Conservation (phyloP, 2,329 filamentous ascomycete species). For the Fusarium longipes region DNA sequence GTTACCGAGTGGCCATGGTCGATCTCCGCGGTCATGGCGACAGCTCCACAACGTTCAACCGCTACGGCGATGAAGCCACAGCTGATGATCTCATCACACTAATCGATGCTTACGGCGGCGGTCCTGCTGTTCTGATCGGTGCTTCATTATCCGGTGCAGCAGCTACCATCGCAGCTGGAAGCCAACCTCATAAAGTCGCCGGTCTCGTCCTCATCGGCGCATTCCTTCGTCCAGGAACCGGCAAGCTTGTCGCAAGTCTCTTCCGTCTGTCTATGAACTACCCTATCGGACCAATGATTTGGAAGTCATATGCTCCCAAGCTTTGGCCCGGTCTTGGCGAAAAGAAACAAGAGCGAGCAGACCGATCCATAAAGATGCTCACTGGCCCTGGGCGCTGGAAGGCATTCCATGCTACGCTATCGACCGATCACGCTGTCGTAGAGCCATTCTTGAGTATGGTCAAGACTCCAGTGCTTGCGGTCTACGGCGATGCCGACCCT, state of each 20-base stretch:
- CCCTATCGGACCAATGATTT: slow-evolving; percentile 11
- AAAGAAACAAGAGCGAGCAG: slow-evolving; percentile 17
- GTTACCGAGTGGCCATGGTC: slow-evolving; percentile 27
- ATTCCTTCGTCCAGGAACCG: slow-evolving; percentile 17
- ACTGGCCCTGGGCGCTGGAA: slow-evolving; percentile 26
- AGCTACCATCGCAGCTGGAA: slow-evolving; percentile 26
- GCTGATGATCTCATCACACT: slow-evolving; percentile 21
- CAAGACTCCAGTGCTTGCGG: slow-evolving; percentile 26
- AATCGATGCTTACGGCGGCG: slow-evolving; percentile 16
- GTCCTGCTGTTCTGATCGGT: slow-evolving; percentile 10
- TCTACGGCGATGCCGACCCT: slow-evolving; percentile 32
- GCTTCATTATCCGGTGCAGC: slow-evolving; percentile 24
- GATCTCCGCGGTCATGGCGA: slow-evolving; percentile 34
- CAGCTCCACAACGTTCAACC: slow-evolving; percentile 15
- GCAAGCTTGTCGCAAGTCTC: neutral
- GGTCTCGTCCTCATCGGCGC: slow-evolving; percentile 18
- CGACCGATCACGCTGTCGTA: slow-evolving; percentile 21
- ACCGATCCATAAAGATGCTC: slow-evolving; percentile 12
- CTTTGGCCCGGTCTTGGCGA: slow-evolving; percentile 32
- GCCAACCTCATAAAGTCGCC: slow-evolving; percentile 20
- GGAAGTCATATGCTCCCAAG: slow-evolving; percentile 20
- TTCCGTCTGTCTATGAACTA: neutral
- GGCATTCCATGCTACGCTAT: slow-evolving; percentile 30
- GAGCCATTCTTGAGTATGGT: slow-evolving; percentile 21
- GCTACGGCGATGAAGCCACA: slow-evolving; percentile 25